Conservation (phyloP, 176 grass and related monocot species). For the Oryza officinalis region DNA sequence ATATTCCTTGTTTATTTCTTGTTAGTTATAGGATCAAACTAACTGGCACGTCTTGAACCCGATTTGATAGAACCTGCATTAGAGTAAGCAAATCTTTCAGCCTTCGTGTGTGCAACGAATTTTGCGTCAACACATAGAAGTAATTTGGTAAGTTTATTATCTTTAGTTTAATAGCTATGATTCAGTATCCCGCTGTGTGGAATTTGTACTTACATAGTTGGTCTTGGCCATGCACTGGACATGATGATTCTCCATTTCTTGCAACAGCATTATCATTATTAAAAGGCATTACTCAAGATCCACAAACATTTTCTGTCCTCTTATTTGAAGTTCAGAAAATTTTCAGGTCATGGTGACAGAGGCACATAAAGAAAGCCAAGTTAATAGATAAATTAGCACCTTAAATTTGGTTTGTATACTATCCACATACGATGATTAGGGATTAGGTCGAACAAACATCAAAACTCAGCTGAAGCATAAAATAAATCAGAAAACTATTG, state of each 20-base stretch:
- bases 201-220: constrained; percentile 37
- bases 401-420: neutral
- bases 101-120: no score
- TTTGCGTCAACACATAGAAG: constrained; percentile 29
- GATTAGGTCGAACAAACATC: neutral
- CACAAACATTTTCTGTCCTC: constrained; percentile 26
- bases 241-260: constrained; percentile 50
- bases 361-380: constrained; percentile 1
- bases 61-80: no score
- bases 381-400: neutral
- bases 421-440: neutral
- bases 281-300: constrained; percentile 38
- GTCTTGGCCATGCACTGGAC: constrained; percentile 43
- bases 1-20: no score
- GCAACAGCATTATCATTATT: constrained; percentile 36
- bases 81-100: no score
- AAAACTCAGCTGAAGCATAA: neutral
- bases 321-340: neutral
- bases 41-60: no score
- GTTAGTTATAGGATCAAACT: no score
- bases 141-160: constrained; percentile 18
- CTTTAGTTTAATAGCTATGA: neutral
- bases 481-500: neutral
- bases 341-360: neutral
- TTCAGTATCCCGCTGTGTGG: constrained; percentile 30